Evolutionary conservation across 345 rosid genomes (phyloP).

Genomic region (Citrus glauca): DNA sequence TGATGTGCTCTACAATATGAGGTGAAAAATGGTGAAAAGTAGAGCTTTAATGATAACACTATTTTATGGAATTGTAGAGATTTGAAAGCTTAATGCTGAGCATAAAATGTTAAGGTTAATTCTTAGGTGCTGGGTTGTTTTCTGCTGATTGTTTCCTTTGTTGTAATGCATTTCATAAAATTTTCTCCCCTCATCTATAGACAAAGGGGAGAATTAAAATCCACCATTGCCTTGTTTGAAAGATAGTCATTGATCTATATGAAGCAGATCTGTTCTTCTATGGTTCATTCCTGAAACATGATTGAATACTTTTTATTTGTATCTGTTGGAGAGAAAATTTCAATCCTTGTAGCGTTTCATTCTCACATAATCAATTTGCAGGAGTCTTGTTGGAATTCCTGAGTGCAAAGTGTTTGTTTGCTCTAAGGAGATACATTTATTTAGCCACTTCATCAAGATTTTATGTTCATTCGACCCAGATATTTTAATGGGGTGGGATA

Average conservation of each 20-base stretch:
- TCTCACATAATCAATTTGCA: slow-evolving; percentile 24
- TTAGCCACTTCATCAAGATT: slow-evolving; percentile 48
- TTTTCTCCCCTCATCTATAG: not conserved
- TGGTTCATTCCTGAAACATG: not conserved
- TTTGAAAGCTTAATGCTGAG: not conserved
- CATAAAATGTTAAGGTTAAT: not conserved
- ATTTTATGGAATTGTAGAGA: not conserved
- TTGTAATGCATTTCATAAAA: not conserved
- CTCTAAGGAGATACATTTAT: slow-evolving; percentile 60
- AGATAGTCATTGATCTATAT: not conserved
- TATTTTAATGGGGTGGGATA: slow-evolving; percentile 87
- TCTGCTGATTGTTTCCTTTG: not conserved
- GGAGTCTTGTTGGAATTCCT: slow-evolving; percentile 72
- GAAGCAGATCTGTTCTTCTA: not conserved
- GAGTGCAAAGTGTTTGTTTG: slow-evolving; percentile 52
- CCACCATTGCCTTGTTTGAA: not conserved
- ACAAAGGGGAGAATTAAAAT: not conserved
- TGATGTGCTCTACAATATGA: not conserved
- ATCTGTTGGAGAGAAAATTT: not conserved
- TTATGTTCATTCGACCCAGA: slow-evolving; percentile 72
- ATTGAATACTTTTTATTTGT: not conserved
- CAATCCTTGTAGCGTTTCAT: not conserved
- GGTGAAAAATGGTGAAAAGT: slow-evolving; percentile 1
- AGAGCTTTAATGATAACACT: not conserved
- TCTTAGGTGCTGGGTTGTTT: not conserved